Evolutionary conservation across 345 rosid genomes (phyloP).

Genomic region (Nephelium lappaceum): DNA sequence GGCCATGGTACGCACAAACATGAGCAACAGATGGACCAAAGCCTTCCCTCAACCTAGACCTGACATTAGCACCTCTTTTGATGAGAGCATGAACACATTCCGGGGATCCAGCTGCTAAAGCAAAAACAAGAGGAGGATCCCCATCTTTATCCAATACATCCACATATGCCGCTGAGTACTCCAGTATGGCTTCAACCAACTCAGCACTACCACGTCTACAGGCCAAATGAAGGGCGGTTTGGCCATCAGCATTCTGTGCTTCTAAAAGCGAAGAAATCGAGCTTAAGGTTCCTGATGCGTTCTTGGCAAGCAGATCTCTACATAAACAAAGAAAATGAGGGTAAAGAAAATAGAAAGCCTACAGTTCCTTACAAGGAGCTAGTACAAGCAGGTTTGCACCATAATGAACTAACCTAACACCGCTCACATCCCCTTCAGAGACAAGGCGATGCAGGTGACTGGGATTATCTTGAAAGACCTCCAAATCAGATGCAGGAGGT

Average conservation of each 20-base stretch:
- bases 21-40: constrained; percentile 94
- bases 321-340: constrained; percentile 22
- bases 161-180: constrained; percentile 65
- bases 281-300: constrained; percentile 61
- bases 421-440: constrained; percentile 70
- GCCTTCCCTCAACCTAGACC: constrained; percentile 87
- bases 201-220: constrained; percentile 95
- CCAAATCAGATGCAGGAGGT: constrained; percentile 47
- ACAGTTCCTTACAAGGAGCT: constrained; percentile 24
- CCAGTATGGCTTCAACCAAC: constrained; percentile 79
- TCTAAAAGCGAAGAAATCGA: constrained; percentile 62
- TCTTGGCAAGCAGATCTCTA: constrained; percentile 80
- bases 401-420: constrained; percentile 77
- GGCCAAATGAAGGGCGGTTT: constrained; percentile 94
- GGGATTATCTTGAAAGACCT: constrained; percentile 57
- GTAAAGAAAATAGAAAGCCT: neutral
- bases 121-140: constrained; percentile 98
- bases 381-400: constrained; percentile 10
- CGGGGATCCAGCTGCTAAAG: constrained; percentile 97
- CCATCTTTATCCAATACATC: constrained; percentile 95
- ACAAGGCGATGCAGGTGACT: constrained; percentile 70
- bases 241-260: constrained; percentile 92
- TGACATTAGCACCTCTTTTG: constrained; percentile 79
- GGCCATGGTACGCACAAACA: constrained; percentile 98
- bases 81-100: constrained; percentile 92